These are phyloP conservation scores for Castanospermum australe DNA, from an alignment of 306 rosid genomes.

Conservation along the genomic window DNA sequence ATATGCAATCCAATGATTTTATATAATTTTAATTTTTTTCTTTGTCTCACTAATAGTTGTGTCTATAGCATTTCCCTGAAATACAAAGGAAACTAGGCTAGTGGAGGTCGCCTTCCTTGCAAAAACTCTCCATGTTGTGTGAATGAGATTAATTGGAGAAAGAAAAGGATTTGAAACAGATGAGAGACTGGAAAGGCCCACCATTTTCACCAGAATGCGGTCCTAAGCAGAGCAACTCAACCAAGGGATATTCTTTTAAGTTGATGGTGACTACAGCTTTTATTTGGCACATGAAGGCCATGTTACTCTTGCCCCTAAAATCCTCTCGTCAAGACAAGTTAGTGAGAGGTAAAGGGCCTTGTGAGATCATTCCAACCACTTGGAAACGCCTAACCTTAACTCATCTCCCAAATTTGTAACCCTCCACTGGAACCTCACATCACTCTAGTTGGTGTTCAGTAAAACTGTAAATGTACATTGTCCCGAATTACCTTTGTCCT, in stretches of 20 bases:
- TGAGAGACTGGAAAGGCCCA: constrained; percentile 42
- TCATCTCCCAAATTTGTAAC: neutral
- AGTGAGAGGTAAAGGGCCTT: constrained; percentile 18
- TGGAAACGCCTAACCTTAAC: constrained; percentile 14
- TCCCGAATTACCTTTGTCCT: neutral
- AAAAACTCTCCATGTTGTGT: constrained; percentile 49
- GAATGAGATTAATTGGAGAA: constrained; percentile 50
- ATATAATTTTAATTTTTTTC: too few relatives aligned
- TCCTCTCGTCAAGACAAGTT: constrained; percentile 35
- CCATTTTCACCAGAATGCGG: constrained; percentile 32
- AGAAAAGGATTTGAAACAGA: constrained; percentile 17
- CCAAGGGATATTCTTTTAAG: constrained; percentile 33
- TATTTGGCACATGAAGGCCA: constrained; percentile 82
- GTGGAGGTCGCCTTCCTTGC: constrained; percentile 24
- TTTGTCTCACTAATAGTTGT: neutral
- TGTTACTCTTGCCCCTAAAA: constrained; percentile 75
- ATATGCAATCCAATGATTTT: neutral
- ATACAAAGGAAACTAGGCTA: neutral
- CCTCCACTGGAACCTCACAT: neutral
- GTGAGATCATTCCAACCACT: constrained; percentile 42
- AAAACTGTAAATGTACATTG: neutral
- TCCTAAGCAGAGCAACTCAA: constrained; percentile 32
- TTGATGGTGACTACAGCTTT: constrained; percentile 61
- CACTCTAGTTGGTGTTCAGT: neutral
- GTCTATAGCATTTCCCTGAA: neutral